A percentile compares a stretch with the other conserved stretches of the same genome.
Evolutionary conservation across 1,284 basidiomycete species (phyloP).

Genomic region (Mycocalia duriaeana): DNA sequence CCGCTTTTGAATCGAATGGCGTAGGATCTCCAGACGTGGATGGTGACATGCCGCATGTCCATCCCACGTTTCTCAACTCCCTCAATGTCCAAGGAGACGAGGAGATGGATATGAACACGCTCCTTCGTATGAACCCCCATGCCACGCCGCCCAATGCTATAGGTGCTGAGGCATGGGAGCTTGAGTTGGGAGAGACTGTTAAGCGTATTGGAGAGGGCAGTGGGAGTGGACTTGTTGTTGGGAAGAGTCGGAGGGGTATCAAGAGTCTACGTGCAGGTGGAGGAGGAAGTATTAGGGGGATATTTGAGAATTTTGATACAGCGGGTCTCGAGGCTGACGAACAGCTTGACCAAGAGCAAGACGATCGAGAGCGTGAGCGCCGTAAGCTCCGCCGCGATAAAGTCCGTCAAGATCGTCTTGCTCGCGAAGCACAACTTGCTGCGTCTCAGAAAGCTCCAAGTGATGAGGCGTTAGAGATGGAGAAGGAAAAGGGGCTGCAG

Average conservation of each 20-base stretch:
- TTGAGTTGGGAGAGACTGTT: conserved; percentile 25
- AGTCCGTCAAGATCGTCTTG: too few species aligned
- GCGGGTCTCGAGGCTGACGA: too few species aligned
- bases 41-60: neutral
- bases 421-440: too few species aligned
- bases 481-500: neutral
- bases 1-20: neutral
- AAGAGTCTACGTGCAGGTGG: neutral
- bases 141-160: conserved; percentile 7
- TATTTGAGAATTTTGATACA: neutral
- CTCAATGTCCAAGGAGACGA: conserved; percentile 16
- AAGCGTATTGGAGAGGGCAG: conserved; percentile 8
- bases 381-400: too few species aligned
- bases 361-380: too few species aligned
- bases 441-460: too few species aligned
- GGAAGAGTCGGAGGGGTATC: neutral
- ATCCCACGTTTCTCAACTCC: neutral
- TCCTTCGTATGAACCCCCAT: conserved; percentile 27
- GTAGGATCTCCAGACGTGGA: too few species aligned
- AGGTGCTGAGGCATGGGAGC: conserved; percentile 24
- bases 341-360: too few species aligned
- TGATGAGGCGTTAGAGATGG: neutral
- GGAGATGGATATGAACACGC: conserved; percentile 44
- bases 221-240: neutral
- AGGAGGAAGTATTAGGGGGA: neutral